A percentile compares a stretch with the other conserved stretches of the same genome.
Conservation (phyloP, 192 early-diverging fungal species). For the Coemansia sp. region DNA sequence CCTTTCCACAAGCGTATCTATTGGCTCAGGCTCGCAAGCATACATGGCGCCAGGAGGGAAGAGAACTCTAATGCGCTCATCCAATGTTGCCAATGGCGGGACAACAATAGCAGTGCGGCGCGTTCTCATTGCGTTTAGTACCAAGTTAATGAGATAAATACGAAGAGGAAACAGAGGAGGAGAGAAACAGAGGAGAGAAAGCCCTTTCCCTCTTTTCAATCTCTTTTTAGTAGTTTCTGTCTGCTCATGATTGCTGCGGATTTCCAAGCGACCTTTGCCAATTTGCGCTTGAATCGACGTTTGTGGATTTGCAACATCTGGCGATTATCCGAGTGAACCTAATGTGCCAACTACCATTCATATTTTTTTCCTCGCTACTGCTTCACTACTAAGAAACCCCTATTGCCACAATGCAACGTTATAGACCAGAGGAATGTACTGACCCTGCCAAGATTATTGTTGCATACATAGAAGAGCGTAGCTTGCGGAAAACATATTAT, state of each 20-base stretch:
- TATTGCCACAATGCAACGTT: background rate
- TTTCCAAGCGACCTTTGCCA: no score
- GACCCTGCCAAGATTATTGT: background rate
- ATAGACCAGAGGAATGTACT: background rate
- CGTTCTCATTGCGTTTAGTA: background rate
- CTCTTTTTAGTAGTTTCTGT: no score
- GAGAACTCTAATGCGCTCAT: background rate
- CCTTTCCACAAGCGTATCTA: slow-evolving; percentile 22
- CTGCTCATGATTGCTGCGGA: no score
- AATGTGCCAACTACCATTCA: background rate
- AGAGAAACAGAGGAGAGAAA: no score
- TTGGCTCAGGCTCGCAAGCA: background rate
- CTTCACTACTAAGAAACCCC: background rate
- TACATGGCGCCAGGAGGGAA: slow-evolving; percentile 18
- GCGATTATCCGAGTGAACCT: no score
- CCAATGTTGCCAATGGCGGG: background rate
- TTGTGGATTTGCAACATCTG: no score
- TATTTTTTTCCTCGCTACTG: background rate
- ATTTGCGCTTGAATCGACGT: no score
- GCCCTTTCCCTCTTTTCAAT: no score
- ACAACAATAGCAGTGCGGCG: background rate
- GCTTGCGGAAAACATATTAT: no score
- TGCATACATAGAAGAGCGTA: background rate
- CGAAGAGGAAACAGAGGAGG: background rate
- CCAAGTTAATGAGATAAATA: background rate